Evolutionary conservation across 192 early-diverging fungal species (phyloP).

Genomic region (Coemansia sp.): DNA sequence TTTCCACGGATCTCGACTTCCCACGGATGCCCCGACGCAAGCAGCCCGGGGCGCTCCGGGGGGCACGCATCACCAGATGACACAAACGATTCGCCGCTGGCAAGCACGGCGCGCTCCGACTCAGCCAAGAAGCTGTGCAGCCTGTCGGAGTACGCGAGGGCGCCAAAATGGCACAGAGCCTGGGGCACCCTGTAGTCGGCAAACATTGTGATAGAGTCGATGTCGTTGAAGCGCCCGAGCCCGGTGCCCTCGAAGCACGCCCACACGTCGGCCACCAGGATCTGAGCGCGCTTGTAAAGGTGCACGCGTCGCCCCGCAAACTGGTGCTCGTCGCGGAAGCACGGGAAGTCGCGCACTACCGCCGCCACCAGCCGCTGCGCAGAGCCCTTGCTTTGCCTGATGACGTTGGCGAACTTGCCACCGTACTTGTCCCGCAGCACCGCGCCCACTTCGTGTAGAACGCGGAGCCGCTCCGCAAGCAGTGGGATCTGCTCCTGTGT

Average conservation of each 20-base stretch:
- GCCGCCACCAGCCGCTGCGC: slow-evolving; percentile 59
- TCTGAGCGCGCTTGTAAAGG: slow-evolving; percentile 81
- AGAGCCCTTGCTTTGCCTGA: slow-evolving; percentile 55
- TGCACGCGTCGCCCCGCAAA: slow-evolving; percentile 59
- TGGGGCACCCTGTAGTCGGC: slow-evolving; percentile 84
- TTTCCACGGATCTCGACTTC: slow-evolving; percentile 81
- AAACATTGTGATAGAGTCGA: slow-evolving; percentile 85
- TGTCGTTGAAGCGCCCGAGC: slow-evolving; percentile 66
- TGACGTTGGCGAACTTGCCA: slow-evolving; percentile 63
- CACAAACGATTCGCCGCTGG: not conserved
- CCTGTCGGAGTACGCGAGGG: slow-evolving; percentile 64
- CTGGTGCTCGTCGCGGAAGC: slow-evolving; percentile 65
- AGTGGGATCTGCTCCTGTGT: slow-evolving; percentile 60
- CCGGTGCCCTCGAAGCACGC: slow-evolving; percentile 75
- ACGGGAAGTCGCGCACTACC: slow-evolving; percentile 60
- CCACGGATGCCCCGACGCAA: slow-evolving; percentile 61
- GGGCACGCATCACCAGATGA: not conserved
- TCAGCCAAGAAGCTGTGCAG: slow-evolving; percentile 50
- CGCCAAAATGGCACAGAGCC: slow-evolving; percentile 68
- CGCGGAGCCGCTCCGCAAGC: slow-evolving; percentile 58
- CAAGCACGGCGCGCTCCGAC: slow-evolving; percentile 17
- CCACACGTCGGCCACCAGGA: slow-evolving; percentile 84
- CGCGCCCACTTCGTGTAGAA: slow-evolving; percentile 69
- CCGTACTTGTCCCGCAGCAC: slow-evolving; percentile 61
- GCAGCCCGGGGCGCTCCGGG: slow-evolving; percentile 11